A percentile compares a stretch with the other conserved stretches of the same genome.
phyloP scores from a whole-genome alignment of 2,329 filamentous ascomycete species.

The Pestalotiopsis sp. region DNA sequence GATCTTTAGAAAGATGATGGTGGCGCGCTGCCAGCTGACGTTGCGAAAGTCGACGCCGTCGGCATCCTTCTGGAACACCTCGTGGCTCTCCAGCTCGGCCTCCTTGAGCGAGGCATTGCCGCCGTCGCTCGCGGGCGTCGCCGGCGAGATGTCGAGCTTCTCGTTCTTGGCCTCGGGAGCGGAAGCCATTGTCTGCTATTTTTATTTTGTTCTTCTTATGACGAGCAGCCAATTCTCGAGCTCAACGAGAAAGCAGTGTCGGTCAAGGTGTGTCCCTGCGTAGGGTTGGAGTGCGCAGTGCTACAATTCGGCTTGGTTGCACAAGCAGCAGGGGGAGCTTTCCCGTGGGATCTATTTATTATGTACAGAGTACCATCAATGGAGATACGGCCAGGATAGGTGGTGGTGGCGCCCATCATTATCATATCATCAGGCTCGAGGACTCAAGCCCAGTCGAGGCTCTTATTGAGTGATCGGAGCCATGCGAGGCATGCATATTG shows the following conservation, averaged over 20 bases:
- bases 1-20: conserved; percentile 55
- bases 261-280: background rate
- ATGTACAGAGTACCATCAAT: background rate
- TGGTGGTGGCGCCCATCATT: background rate
- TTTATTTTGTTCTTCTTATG: background rate
- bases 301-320: background rate
- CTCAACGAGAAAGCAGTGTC: background rate
- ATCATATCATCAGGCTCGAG: background rate
- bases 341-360: background rate
- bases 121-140: background rate
- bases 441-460: background rate
- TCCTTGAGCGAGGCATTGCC: conserved; percentile 14
- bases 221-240: background rate
- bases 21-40: conserved; percentile 53
- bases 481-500: background rate
- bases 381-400: background rate
- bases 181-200: conserved; percentile 2
- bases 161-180: conserved; percentile 8
- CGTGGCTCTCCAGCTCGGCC: conserved; percentile 29
- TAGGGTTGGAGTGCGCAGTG: background rate
- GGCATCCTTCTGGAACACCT: conserved; percentile 52
- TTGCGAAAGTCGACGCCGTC: conserved; percentile 55
- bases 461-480: background rate
- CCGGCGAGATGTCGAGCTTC: conserved; percentile 13
- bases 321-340: background rate